A percentile compares a stretch with the other conserved stretches of the same genome.
phyloP scores from a whole-genome alignment of 495 filamentous ascomycete genomes.

The Penicillium soppii region DNA sequence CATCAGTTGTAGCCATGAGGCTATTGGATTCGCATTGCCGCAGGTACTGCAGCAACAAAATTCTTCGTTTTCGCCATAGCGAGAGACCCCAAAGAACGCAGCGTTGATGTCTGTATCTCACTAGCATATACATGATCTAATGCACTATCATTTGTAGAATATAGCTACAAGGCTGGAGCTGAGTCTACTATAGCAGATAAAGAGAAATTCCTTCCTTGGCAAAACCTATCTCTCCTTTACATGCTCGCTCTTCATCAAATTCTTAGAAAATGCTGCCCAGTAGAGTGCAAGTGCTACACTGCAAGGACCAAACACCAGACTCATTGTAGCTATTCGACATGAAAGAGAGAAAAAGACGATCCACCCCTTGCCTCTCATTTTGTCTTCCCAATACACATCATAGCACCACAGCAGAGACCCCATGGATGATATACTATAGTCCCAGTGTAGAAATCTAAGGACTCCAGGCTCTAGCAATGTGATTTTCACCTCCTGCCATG shows the following conservation, averaged over 20 bases:
- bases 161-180: background rate
- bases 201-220: background rate
- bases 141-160: background rate
- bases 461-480: background rate
- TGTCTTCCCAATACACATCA: background rate
- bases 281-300: background rate
- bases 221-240: background rate
- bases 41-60: too few species aligned
- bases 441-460: background rate
- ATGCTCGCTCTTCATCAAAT: background rate
- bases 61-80: too few species aligned
- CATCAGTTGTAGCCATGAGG: too few species aligned
- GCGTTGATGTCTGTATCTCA: too few species aligned
- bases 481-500: background rate
- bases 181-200: background rate
- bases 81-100: too few species aligned
- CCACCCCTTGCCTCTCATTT: background rate
- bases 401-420: background rate
- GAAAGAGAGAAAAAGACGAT: background rate
- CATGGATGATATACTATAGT: background rate
- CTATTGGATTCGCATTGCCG: too few species aligned
- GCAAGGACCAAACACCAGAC: background rate
- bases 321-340: background rate
- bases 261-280: background rate
- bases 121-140: background rate